Evolutionary conservation across 768 basidiomycete genomes (phyloP).

Genomic region (Rhodocollybia butyracea): DNA sequence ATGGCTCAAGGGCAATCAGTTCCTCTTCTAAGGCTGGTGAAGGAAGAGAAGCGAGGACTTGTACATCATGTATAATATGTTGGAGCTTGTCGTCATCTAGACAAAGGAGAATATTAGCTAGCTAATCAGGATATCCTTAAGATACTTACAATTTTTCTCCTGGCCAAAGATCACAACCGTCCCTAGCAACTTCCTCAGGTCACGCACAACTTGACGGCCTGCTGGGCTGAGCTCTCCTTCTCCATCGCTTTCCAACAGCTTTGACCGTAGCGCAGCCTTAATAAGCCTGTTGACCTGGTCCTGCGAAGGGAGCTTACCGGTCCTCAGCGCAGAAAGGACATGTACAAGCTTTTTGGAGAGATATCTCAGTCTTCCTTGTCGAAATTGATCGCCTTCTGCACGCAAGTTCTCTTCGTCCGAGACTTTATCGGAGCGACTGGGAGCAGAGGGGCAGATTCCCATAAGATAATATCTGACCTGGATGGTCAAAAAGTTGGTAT

Average conservation of each 20-base stretch:
- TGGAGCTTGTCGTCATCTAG: conserved; percentile 2
- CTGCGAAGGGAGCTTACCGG: neutral
- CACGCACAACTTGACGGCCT: neutral
- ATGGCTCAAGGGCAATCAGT: neutral
- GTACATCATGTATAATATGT: neutral
- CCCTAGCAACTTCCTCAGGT: neutral
- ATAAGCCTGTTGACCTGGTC: neutral
- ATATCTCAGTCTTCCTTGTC: too few relatives aligned
- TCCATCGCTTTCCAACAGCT: neutral
- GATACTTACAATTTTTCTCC: neutral
- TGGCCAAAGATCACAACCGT: neutral
- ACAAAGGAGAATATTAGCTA: neutral
- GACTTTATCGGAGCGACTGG: too few relatives aligned
- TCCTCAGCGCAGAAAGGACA: neutral
- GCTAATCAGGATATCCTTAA: neutral
- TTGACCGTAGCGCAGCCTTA: neutral
- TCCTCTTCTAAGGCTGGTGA: neutral
- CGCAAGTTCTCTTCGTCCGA: too few relatives aligned
- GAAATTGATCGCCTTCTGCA: too few relatives aligned
- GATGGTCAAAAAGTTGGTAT: too few relatives aligned
- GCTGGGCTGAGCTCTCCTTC: neutral
- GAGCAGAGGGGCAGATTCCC: too few relatives aligned
- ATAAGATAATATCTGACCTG: too few relatives aligned
- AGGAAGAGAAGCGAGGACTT: neutral
- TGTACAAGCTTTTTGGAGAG: neutral